These are phyloP conservation scores for Nicotiana tabacum DNA, from an alignment of 257 asterid genomes.

Conservation along the genomic window DNA sequence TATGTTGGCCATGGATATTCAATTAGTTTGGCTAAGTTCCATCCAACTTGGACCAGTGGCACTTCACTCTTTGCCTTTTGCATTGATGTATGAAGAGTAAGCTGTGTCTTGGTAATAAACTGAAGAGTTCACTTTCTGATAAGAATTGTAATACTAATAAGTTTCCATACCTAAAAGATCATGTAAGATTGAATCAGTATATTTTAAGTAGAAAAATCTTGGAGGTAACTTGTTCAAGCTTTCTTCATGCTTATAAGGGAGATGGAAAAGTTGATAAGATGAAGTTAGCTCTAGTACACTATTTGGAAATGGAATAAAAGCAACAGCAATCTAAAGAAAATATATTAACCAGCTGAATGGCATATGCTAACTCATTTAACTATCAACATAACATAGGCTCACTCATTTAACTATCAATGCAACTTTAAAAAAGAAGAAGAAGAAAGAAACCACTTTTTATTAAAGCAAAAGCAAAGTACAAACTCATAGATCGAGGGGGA, in stretches of 20 bases:
- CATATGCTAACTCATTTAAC: neutral
- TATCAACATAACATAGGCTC: neutral
- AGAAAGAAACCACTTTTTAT: neutral
- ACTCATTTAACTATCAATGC: neutral
- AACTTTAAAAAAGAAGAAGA: neutral
- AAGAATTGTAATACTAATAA: neutral
- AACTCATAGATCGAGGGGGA: neutral
- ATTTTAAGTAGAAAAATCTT: neutral
- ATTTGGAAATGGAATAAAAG: no score
- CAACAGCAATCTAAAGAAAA: neutral
- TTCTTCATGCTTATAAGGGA: no score
- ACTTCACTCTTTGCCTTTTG: slow-evolving; percentile 65
- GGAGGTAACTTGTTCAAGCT: no score
- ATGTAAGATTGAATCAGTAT: neutral
- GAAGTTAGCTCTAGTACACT: neutral
- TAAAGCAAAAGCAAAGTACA: neutral
- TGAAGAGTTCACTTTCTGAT: neutral
- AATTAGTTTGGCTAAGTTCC: slow-evolving; percentile 42
- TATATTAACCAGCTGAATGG: neutral
- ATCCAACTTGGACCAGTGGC: slow-evolving; percentile 76
- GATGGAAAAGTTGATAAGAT: no score
- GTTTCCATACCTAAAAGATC: neutral
- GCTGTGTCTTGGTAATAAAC: no score
- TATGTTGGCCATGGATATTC: slow-evolving; percentile 71
- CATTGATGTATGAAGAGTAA: slow-evolving; percentile 2